Evolutionary conservation across 2,329 filamentous ascomycete species (phyloP), one percentile per base, ranked within the genome.

Genomic region (Parafenestella ontariensis): DNA sequence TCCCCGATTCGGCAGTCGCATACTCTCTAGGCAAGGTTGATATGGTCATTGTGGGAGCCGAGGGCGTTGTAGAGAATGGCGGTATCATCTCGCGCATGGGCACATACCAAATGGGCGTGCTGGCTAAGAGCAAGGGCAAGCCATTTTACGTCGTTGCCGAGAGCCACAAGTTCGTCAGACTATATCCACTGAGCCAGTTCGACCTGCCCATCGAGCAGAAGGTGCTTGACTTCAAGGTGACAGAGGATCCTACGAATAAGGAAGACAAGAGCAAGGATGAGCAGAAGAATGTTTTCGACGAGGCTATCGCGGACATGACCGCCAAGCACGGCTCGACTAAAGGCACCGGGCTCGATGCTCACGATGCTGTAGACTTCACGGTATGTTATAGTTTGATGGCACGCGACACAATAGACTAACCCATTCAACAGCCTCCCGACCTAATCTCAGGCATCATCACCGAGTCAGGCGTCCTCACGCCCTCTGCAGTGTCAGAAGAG

Each of bases 131-230:
- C 13, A 83, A 85, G 57, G 86, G 88, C 34, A 88, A 91, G 59
- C 90, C 90, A 0, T 91, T 98, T 65, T 96, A 96, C 70, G 92
- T 96, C 17, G 92, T 95, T 5, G 90, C 90, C 1, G 95, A 99
- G 80, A 96, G 91, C 68, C 95, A 99, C 81, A 99, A 99, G 79
- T 97, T 99, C 72, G 92, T 96, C 41, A 85, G 92, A 67, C 83
- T 95, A 50, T 95, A 93, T 68, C 91, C 94, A 1, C 79, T 95
- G 20, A 87, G 89, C 59, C 92, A 96, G 76, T 86, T 88, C 54
- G 90, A 95, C 70, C 79, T 96, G 54, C 90, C 90, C 0, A 87
- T 96, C 62, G 85, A 89, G 70, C 92, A 96, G 76, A 83, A 86
- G 29, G 84, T 96, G 13, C 82, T 95, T 54, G 86, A 91, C 44